A percentile compares a stretch with the other conserved stretches of the same genome.
phyloP scores from a whole-genome alignment of 106 monocot species.

The Allium cepa region DNA sequence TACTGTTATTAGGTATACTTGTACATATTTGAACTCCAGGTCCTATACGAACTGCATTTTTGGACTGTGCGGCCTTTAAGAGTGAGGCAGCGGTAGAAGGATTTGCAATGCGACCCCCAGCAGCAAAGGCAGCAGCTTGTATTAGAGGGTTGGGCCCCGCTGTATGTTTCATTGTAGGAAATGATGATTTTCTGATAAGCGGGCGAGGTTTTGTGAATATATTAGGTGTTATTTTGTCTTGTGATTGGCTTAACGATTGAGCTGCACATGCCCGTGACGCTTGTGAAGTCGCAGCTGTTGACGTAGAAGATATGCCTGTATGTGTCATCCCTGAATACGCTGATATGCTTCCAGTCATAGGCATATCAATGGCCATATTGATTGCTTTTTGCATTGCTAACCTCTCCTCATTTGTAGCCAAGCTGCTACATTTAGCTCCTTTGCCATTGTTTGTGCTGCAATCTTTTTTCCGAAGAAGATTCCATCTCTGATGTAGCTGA shows the following conservation, averaged over 20 bases:
- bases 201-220: background rate
- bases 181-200: constrained; percentile 3
- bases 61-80: constrained; percentile 59
- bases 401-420: constrained; percentile 28
- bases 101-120: constrained; percentile 59
- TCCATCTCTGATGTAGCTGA: constrained; percentile 68
- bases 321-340: background rate
- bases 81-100: constrained; percentile 38
- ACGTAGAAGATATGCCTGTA: background rate
- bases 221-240: constrained; percentile 3
- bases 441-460: constrained; percentile 4
- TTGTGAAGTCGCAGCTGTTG: constrained; percentile 9
- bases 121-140: constrained; percentile 66
- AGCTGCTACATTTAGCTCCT: constrained; percentile 11
- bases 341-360: constrained; percentile 23
- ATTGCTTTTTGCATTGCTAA: constrained; percentile 36
- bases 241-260: constrained; percentile 5
- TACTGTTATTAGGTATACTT: background rate
- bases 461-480: constrained; percentile 34
- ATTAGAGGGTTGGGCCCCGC: constrained; percentile 29
- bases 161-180: constrained; percentile 10
- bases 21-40: constrained; percentile 21
- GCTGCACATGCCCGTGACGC: constrained; percentile 10
- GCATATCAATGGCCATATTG: constrained; percentile 35
- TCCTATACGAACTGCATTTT: constrained; percentile 45